Conservation (phyloP, 805 yeast species). For the Kuraishia molischiana region DNA sequence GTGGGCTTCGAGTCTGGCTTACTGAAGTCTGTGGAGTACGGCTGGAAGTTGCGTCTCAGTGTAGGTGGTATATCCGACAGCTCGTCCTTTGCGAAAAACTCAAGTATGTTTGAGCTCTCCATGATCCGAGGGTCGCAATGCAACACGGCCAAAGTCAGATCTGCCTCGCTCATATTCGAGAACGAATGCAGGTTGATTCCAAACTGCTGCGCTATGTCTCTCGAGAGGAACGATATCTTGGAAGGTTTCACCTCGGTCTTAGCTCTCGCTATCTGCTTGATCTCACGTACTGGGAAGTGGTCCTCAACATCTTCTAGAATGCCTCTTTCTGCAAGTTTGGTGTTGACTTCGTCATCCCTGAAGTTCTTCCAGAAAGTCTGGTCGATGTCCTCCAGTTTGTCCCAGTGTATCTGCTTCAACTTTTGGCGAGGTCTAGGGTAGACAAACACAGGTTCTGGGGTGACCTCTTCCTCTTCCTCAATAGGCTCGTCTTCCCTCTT, state of each 20-base stretch:
- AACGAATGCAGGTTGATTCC: slow-evolving; percentile 69
- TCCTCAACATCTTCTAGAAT: slow-evolving; percentile 55
- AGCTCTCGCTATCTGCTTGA: slow-evolving; percentile 30
- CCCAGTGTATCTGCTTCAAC: slow-evolving; percentile 80
- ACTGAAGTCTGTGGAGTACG: slow-evolving; percentile 46
- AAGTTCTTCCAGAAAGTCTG: slow-evolving; percentile 56
- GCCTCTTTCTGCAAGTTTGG: slow-evolving; percentile 47
- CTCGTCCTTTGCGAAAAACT: slow-evolving; percentile 62
- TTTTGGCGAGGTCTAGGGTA: slow-evolving; percentile 44
- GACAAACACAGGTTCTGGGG: slow-evolving; percentile 1
- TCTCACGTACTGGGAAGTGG: slow-evolving; percentile 36
- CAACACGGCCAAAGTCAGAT: slow-evolving; percentile 44
- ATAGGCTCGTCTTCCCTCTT: background rate
- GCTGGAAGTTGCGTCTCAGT: slow-evolving; percentile 46
- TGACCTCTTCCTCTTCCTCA: background rate
- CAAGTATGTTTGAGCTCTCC: slow-evolving; percentile 47
- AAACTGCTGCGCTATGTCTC: slow-evolving; percentile 72
- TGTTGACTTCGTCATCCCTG: slow-evolving; percentile 30
- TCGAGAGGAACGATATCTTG: slow-evolving; percentile 46
- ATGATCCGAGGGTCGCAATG: slow-evolving; percentile 49
- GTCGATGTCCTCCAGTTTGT: slow-evolving; percentile 47
- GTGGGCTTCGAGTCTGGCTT: slow-evolving; percentile 30
- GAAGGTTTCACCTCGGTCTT: slow-evolving; percentile 19
- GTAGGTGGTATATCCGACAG: slow-evolving; percentile 48
- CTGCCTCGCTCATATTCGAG: slow-evolving; percentile 40